These are phyloP conservation scores for Moesziomyces sp. DNA, from an alignment of 1,284 basidiomycete genomes.

Conservation along the genomic window DNA sequence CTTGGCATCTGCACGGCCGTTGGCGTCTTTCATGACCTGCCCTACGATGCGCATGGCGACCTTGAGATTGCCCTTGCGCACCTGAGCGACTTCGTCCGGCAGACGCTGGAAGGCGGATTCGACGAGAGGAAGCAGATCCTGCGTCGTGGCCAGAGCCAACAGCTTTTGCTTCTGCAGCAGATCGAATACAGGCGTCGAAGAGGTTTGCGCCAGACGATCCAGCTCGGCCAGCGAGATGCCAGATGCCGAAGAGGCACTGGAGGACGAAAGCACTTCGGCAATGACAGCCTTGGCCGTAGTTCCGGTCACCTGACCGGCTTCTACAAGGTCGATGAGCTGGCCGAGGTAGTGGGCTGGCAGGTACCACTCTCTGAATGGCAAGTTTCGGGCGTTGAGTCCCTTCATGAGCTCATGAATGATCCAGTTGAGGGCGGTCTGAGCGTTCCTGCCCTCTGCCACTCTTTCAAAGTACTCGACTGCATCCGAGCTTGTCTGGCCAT, in stretches of 20 bases:
- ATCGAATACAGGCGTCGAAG: slow-evolving; percentile 29
- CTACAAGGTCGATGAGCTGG: slow-evolving; percentile 81
- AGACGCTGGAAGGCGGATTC: slow-evolving; percentile 75
- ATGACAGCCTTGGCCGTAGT: slow-evolving; percentile 66
- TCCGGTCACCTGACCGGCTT: slow-evolving; percentile 74
- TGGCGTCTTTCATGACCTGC: slow-evolving; percentile 84
- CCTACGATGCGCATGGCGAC: slow-evolving; percentile 90
- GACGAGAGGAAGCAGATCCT: slow-evolving; percentile 71
- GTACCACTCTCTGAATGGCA: slow-evolving; percentile 46
- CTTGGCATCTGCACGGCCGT: slow-evolving; percentile 79
- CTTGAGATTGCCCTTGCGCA: slow-evolving; percentile 79
- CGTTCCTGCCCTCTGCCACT: slow-evolving; percentile 43
- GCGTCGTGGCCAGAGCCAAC: slow-evolving; percentile 32
- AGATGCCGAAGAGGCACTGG: not conserved
- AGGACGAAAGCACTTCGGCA: slow-evolving; percentile 42
- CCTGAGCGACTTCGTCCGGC: slow-evolving; percentile 78
- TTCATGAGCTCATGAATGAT: slow-evolving; percentile 62
- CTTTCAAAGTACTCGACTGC: slow-evolving; percentile 62
- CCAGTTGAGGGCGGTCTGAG: slow-evolving; percentile 81
- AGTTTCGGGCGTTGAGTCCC: slow-evolving; percentile 43
- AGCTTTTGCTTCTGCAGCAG: slow-evolving; percentile 26
- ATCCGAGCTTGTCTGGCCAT: slow-evolving; percentile 11
- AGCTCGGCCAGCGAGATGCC: slow-evolving; percentile 11
- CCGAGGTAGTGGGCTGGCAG: slow-evolving; percentile 74
- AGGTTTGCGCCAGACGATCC: slow-evolving; percentile 3